Conservation (phyloP, 2,329 filamentous ascomycete species). For the Parafenestella ontariensis region DNA sequence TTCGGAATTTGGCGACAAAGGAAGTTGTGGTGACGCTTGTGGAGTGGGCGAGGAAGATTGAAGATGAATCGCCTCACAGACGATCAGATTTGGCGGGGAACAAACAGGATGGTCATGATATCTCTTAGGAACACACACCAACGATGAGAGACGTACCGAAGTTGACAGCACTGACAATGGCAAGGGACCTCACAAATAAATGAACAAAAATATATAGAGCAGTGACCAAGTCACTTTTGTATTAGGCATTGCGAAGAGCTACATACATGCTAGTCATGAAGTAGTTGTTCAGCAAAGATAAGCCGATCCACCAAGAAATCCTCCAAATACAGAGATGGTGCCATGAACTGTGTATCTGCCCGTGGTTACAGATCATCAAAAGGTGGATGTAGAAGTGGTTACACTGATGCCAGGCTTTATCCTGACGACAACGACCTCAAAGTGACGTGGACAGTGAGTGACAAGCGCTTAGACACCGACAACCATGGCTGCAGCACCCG, state of each 20-base stretch:
- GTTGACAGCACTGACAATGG: neutral
- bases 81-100: too few relatives aligned
- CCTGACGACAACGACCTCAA: conserved; percentile 10
- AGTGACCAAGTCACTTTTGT: neutral
- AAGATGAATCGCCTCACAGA: too few relatives aligned
- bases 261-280: neutral
- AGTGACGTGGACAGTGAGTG: conserved; percentile 2
- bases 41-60: too few relatives aligned
- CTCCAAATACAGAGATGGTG: neutral
- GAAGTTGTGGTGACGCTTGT: too few relatives aligned
- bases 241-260: neutral
- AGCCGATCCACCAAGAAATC: neutral
- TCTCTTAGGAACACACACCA: too few relatives aligned
- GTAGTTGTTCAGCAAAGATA: conserved; percentile 2
- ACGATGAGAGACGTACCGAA: too few relatives aligned
- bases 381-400: neutral
- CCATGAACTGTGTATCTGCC: neutral
- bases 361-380: neutral
- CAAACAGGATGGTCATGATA: too few relatives aligned
- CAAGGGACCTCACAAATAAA: neutral
- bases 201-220: neutral
- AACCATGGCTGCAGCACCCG: conserved; percentile 29
- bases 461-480: conserved; percentile 29
- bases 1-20: too few relatives aligned
- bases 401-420: conserved; percentile 13